These are phyloP conservation scores for Neurospora cerealis DNA, from an alignment of 495 filamentous ascomycete species.

Conservation along the genomic window DNA sequence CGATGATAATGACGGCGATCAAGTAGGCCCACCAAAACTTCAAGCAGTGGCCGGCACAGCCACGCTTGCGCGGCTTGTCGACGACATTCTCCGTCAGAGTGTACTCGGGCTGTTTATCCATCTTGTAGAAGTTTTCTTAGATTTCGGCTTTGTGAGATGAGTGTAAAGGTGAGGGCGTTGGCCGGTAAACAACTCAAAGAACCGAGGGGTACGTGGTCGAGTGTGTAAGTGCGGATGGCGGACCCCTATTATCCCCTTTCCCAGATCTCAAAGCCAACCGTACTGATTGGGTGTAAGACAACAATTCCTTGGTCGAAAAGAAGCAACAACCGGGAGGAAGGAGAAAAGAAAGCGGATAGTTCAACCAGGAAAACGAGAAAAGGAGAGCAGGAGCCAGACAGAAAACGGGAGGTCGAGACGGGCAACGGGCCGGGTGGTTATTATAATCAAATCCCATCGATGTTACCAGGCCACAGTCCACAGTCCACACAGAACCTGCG, in stretches of 20 bases:
- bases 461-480: background rate
- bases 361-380: background rate
- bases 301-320: background rate
- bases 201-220: background rate
- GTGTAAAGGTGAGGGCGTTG: background rate
- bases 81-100: constrained; percentile 15
- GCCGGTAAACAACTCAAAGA: background rate
- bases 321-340: background rate
- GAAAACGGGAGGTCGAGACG: background rate
- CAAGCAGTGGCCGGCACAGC: constrained; percentile 30
- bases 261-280: background rate
- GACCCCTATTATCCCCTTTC: background rate
- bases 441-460: background rate
- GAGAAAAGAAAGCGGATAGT: background rate
- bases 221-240: background rate
- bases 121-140: background rate
- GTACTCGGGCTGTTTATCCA: constrained; percentile 14
- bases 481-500: background rate
- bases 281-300: background rate
- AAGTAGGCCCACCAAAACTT: constrained; percentile 67
- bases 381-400: background rate
- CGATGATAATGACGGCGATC: constrained; percentile 44
- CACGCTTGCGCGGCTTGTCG: constrained; percentile 16
- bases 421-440: background rate
- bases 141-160: background rate